Evolutionary conservation across 1,284 basidiomycete genomes (phyloP).

Genomic region (Salmacisia buchloeana): DNA sequence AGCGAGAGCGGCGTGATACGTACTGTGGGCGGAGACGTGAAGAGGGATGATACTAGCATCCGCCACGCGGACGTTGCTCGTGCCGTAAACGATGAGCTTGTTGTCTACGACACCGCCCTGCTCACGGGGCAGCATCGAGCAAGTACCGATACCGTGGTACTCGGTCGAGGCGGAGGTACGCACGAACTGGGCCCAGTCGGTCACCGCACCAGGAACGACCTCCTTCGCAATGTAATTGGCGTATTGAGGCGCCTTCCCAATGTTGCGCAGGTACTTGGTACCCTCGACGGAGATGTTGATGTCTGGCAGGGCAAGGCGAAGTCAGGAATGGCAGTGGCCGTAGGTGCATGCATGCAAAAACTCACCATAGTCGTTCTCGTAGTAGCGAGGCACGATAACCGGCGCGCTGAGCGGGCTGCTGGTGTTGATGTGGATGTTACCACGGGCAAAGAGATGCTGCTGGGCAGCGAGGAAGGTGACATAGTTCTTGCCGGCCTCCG

Average conservation of each 20-base stretch:
- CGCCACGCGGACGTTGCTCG: conserved; percentile 32
- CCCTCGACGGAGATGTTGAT: conserved; percentile 33
- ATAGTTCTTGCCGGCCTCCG: conserved; percentile 33
- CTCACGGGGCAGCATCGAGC: conserved; percentile 34
- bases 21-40: conserved; percentile 49
- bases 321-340: not conserved
- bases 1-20: not conserved
- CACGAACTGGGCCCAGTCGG: conserved; percentile 57
- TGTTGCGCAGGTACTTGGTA: conserved; percentile 36
- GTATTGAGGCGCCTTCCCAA: conserved; percentile 28
- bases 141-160: conserved; percentile 56
- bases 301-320: conserved; percentile 26
- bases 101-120: conserved; percentile 41
- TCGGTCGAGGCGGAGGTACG: conserved; percentile 47
- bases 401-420: conserved; percentile 59
- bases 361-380: conserved; percentile 14
- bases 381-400: conserved; percentile 63
- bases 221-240: conserved; percentile 24
- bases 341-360: not conserved
- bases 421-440: conserved; percentile 56
- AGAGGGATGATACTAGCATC: conserved; percentile 45
- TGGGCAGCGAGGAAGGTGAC: conserved; percentile 51
- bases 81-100: conserved; percentile 36
- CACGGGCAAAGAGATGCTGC: conserved; percentile 61
- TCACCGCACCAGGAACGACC: conserved; percentile 51